These are phyloP conservation scores for Botrytis sinoallii DNA, from an alignment of 2,329 filamentous ascomycete genomes.

Conservation along the genomic window DNA sequence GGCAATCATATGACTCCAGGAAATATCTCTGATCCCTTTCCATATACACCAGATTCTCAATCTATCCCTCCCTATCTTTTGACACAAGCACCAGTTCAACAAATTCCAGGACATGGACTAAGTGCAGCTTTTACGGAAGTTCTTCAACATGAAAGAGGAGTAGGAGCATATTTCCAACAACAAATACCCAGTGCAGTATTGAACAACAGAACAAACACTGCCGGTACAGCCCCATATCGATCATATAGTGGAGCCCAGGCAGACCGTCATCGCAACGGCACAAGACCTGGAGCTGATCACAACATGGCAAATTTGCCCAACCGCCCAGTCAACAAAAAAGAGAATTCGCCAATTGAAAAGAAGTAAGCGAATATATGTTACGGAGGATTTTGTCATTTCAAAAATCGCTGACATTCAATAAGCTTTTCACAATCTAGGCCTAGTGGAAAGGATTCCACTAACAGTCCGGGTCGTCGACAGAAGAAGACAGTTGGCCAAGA, in stretches of 20 bases:
- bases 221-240: neutral
- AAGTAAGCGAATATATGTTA: neutral
- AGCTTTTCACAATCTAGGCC: neutral
- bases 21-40: neutral
- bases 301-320: neutral
- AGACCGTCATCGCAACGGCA: neutral
- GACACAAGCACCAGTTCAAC: neutral
- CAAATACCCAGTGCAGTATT: neutral
- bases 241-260: neutral
- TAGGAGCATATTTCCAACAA: conserved; percentile 8
- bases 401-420: neutral
- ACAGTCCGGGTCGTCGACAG: neutral
- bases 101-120: neutral
- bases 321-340: conserved; percentile 7
- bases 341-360: conserved; percentile 15
- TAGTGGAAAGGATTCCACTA: neutral
- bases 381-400: neutral
- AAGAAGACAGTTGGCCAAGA: conserved; percentile 19
- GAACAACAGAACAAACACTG: neutral
- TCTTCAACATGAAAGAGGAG: conserved; percentile 16
- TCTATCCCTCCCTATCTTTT: neutral
- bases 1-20: neutral
- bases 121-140: conserved; percentile 11
- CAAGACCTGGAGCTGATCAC: neutral
- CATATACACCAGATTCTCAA: neutral